phyloP scores from a whole-genome alignment of 495 filamentous ascomycete genomes.

The Paragyromitra xinjiangensis region DNA sequence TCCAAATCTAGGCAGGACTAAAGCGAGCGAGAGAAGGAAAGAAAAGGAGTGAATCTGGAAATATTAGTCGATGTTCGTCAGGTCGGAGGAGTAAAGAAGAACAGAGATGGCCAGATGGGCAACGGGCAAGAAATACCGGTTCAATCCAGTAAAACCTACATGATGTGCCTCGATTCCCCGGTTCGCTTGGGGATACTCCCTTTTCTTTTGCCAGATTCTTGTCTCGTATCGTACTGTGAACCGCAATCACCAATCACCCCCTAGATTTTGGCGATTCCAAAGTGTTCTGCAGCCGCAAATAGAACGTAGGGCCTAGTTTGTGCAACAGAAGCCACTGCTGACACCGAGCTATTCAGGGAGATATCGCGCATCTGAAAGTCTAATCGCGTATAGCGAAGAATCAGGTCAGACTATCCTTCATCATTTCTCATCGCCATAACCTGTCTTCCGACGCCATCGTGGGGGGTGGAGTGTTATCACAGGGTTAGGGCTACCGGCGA shows the following conservation, averaged over 20 bases:
- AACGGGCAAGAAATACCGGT: background rate
- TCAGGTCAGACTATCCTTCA: background rate
- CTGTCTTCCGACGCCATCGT: background rate
- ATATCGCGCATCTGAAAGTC: background rate
- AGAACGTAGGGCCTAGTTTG: constrained; percentile 1
- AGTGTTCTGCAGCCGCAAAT: background rate
- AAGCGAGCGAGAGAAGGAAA: background rate
- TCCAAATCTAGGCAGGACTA: background rate
- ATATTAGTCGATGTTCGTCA: background rate
- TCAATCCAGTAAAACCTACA: background rate
- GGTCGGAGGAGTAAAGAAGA: background rate
- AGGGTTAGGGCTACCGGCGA: background rate
- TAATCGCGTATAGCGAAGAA: background rate
- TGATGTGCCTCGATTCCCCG: background rate
- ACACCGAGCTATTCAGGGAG: background rate
- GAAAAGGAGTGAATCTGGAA: background rate
- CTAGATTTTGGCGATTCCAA: background rate
- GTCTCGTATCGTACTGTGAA: background rate
- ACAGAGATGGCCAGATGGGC: background rate
- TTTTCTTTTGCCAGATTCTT: background rate
- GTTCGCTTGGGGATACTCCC: background rate
- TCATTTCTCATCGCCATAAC: background rate
- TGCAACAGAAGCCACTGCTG: background rate
- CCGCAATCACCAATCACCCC: background rate
- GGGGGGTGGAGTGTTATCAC: background rate